phyloP scores from a whole-genome alignment of 306 rosid genomes.

The Vicia villosa region DNA sequence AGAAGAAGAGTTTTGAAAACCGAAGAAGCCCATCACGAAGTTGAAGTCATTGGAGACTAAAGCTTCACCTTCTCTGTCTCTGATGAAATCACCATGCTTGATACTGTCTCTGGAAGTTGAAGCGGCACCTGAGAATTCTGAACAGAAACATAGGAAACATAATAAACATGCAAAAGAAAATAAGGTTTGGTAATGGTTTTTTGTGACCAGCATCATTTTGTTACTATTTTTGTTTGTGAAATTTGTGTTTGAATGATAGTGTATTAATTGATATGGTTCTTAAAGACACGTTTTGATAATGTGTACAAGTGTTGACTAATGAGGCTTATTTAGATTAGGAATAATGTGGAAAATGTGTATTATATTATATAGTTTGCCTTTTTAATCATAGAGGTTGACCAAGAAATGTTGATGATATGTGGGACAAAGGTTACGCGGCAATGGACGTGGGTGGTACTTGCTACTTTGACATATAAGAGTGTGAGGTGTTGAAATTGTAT shows the following conservation, averaged over 20 bases:
- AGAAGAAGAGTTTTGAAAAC: slow-evolving; percentile 37
- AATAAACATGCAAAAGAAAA: slow-evolving; percentile 1
- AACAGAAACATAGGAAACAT: slow-evolving; percentile 24
- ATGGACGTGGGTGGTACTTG: too few relatives aligned
- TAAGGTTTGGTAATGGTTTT: slow-evolving; percentile 10
- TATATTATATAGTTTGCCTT: too few relatives aligned
- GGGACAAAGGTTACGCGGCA: too few relatives aligned
- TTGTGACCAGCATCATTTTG: not conserved
- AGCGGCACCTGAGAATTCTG: slow-evolving; percentile 45
- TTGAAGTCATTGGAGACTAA: slow-evolving; percentile 40
- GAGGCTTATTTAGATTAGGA: not conserved
- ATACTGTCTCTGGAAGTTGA: slow-evolving; percentile 38
- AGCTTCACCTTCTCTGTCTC: slow-evolving; percentile 46
- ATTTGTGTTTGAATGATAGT: not conserved
- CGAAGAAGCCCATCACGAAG: slow-evolving; percentile 76
- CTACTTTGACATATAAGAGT: too few relatives aligned
- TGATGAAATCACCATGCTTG: slow-evolving; percentile 32
- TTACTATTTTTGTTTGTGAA: too few relatives aligned
- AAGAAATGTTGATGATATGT: too few relatives aligned
- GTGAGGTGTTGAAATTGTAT: too few relatives aligned
- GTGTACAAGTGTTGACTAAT: not conserved
- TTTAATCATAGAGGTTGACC: too few relatives aligned
- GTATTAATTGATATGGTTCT: not conserved
- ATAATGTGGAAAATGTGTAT: not conserved
- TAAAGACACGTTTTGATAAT: not conserved